Percentiles rank a stretch among this genome's conserved stretches.
Conservation (phyloP, 2,329 filamentous ascomycete species). For the Aspergillus novoparasiticus region DNA sequence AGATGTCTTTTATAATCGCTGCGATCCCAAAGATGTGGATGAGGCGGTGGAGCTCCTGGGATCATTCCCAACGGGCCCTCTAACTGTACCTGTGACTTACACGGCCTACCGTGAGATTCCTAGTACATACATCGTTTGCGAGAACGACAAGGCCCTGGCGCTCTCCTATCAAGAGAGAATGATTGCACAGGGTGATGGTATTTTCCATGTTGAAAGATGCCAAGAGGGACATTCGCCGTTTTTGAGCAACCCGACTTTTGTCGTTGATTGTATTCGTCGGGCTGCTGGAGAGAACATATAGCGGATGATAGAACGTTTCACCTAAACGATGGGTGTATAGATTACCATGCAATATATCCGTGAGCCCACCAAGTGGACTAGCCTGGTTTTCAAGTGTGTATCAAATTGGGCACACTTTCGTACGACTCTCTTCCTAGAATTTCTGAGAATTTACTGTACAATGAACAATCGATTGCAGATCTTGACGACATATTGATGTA, state of each 20-base stretch:
- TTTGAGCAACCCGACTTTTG: slow-evolving; percentile 29
- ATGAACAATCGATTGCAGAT: neutral
- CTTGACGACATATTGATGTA: neutral
- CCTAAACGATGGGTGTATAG: neutral
- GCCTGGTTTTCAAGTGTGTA: neutral
- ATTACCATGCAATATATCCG: neutral
- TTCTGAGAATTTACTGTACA: neutral
- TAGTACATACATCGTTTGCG: slow-evolving; percentile 33
- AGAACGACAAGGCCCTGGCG: slow-evolving; percentile 29
- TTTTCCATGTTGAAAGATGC: slow-evolving; percentile 30
- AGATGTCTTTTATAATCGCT: slow-evolving; percentile 28
- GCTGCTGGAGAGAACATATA: slow-evolving; percentile 26
- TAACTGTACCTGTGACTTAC: slow-evolving; percentile 30
- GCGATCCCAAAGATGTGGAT: slow-evolving; percentile 26
- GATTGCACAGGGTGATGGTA: slow-evolving; percentile 28
- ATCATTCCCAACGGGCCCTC: slow-evolving; percentile 25
- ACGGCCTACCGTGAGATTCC: slow-evolving; percentile 32
- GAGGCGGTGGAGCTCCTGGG: slow-evolving; percentile 28
- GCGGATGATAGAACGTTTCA: neutral
- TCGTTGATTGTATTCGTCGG: slow-evolving; percentile 27
- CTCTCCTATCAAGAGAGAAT: slow-evolving; percentile 27
- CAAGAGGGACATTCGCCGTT: slow-evolving; percentile 33
- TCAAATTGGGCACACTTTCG: neutral
- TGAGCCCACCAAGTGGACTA: neutral
- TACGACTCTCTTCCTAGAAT: neutral